Conservation (phyloP, 768 basidiomycete species). For the Termitomyces titanicus region DNA sequence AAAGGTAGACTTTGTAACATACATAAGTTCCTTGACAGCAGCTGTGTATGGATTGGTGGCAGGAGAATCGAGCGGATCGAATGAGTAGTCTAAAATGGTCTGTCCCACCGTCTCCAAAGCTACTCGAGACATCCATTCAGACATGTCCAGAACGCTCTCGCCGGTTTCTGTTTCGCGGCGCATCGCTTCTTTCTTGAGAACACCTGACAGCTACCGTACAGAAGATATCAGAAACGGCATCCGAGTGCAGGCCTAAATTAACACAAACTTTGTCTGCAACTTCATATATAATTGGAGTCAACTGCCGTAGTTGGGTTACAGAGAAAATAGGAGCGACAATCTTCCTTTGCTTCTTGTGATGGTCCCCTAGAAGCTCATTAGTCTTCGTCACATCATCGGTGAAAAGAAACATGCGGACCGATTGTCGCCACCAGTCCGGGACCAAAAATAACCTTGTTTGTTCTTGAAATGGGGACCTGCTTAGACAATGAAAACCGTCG, state of each 20-base stretch:
- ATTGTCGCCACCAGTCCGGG: constrained; percentile 40
- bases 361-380: constrained; percentile 25
- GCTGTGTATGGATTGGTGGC: constrained; percentile 40
- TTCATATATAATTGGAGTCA: constrained; percentile 42
- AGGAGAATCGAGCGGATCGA: constrained; percentile 40
- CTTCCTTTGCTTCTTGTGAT: constrained; percentile 47
- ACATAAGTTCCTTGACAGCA: constrained; percentile 45
- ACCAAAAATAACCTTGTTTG: constrained; percentile 43
- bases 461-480: constrained; percentile 21
- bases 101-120: constrained; percentile 42
- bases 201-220: constrained; percentile 23
- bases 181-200: constrained; percentile 23
- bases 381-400: background rate
- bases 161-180: constrained; percentile 4
- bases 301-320: constrained; percentile 36
- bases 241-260: background rate
- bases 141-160: constrained; percentile 36
- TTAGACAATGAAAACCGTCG: background rate
- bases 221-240: background rate
- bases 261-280: constrained; percentile 40
- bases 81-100: constrained; percentile 42
- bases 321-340: constrained; percentile 47
- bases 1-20: constrained; percentile 8
- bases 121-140: constrained; percentile 42
- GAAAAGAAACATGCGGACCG: constrained; percentile 18